Base-by-base conservation (phyloP, 441 rosid genomes). In the Gossypium aridum region DNA sequence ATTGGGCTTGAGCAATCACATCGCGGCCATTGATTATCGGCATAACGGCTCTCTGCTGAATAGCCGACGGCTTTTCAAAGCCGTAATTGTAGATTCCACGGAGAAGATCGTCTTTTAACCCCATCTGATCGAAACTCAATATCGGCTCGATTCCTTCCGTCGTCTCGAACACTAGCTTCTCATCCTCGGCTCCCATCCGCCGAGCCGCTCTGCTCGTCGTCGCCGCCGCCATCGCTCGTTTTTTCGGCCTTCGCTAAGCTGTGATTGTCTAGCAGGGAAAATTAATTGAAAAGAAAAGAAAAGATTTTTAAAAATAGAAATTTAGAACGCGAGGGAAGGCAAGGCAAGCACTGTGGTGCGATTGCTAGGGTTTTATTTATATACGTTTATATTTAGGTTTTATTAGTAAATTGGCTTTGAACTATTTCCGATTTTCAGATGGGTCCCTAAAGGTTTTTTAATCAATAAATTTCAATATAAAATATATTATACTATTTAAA, bases 1-100 rank as follows among this genome's bases (percentile, higher is more conserved):
- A 95, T 72, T 92, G 99, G 4, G 99, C 99, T 82, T 95, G 98
- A 2, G 98, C 98, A 22, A 95, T 95, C n/a, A 93, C 99, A 71
- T 95, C 99, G 0, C 97, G 90, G 2, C 98, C 98, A 76, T 86
- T 88, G 49, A 95, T 86, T 54, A 95, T 89, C 3, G 98, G 97
- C 97, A 95, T 87, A 10, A 95, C 93, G 0, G 97, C 98, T 26
- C 99, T 86, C 81, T 93, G 98, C 71, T 95, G 99, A 64, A 95
- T 95, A 12, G 97, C 98, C 0, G 99, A 95, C 0, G 99, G 98
- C 77, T 90, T 95, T 88, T 90, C 97, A 78, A 91, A 91, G 3
- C 98, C 98, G 74, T 86, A 92, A 39, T 80, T 88, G 85, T 91
- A 95, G 72, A 95, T 85, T 64, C 99, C 99, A 14, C 97, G 92